These are phyloP conservation scores for Rhizophora mangle DNA, from an alignment of 345 rosid genomes.

Conservation along the genomic window DNA sequence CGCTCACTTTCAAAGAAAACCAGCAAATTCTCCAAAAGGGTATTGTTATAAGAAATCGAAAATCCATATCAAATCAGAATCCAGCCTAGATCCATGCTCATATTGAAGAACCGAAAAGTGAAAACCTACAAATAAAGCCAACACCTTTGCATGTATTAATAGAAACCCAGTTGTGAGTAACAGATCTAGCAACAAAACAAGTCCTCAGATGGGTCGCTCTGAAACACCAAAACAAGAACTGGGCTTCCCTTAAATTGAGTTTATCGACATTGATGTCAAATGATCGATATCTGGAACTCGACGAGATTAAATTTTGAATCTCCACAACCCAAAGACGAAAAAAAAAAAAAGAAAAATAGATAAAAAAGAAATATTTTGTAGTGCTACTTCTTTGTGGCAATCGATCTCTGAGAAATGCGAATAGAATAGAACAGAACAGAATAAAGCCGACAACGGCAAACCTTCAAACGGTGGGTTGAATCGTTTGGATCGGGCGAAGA, in stretches of 20 bases:
- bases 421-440: too few relatives aligned
- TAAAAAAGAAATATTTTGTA: too few relatives aligned
- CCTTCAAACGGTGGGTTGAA: slow-evolving; percentile 1
- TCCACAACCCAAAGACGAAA: not conserved
- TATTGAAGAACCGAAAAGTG: slow-evolving; percentile 9
- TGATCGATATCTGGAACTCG: too few relatives aligned
- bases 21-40: slow-evolving; percentile 23
- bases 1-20: slow-evolving; percentile 18
- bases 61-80: slow-evolving; percentile 21
- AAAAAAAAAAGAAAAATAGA: too few relatives aligned
- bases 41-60: slow-evolving; percentile 16
- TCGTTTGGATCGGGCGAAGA: not conserved
- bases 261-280: too few relatives aligned
- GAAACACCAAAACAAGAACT: not conserved
- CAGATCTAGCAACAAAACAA: slow-evolving; percentile 7
- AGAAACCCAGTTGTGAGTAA: not conserved
- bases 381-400: too few relatives aligned
- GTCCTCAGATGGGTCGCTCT: not conserved
- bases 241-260: slow-evolving; percentile 4
- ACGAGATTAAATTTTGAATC: not conserved
- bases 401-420: too few relatives aligned
- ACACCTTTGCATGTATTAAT: too few relatives aligned
- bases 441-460: too few relatives aligned
- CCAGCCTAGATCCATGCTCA: slow-evolving; percentile 29
- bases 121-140: too few relatives aligned